Conservation (phyloP, 148 eudicot species). For the Amaranthus cruentus region DNA sequence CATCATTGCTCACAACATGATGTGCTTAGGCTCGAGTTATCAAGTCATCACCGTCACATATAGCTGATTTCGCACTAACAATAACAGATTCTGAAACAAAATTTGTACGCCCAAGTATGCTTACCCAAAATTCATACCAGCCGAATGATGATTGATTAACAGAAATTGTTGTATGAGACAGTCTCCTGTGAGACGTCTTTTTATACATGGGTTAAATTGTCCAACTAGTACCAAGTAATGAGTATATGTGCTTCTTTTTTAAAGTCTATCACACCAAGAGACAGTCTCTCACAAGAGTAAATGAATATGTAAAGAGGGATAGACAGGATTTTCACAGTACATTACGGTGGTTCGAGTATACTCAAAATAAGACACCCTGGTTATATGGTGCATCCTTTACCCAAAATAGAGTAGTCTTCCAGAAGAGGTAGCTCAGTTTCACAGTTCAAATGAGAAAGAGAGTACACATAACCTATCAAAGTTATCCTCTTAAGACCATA, state of each 20-base stretch:
- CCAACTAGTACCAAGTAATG: too few species aligned
- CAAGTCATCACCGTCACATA: too few species aligned
- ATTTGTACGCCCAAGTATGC: neutral
- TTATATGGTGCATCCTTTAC: neutral
- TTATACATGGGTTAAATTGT: too few species aligned
- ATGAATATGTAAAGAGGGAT: too few species aligned
- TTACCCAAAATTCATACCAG: neutral
- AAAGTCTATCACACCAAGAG: too few species aligned
- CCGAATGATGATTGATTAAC: neutral
- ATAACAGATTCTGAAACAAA: neutral
- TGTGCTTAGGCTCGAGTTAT: too few species aligned
- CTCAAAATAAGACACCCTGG: neutral
- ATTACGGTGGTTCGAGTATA: neutral
- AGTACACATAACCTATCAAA: neutral
- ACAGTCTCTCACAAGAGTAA: too few species aligned
- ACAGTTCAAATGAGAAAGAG: neutral
- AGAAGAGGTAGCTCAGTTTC: neutral
- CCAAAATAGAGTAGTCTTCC: neutral
- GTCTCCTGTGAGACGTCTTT: too few species aligned
- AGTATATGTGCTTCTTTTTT: too few species aligned
- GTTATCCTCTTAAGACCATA: neutral
- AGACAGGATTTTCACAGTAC: neutral
- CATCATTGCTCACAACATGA: too few species aligned
- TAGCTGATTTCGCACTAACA: too few species aligned
- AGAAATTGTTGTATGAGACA: neutral